Evolutionary conservation across 2,329 filamentous ascomycete genomes (phyloP), one percentile per base, ranked within the genome.

Genomic region (Chaetomiaceae sp.): DNA sequence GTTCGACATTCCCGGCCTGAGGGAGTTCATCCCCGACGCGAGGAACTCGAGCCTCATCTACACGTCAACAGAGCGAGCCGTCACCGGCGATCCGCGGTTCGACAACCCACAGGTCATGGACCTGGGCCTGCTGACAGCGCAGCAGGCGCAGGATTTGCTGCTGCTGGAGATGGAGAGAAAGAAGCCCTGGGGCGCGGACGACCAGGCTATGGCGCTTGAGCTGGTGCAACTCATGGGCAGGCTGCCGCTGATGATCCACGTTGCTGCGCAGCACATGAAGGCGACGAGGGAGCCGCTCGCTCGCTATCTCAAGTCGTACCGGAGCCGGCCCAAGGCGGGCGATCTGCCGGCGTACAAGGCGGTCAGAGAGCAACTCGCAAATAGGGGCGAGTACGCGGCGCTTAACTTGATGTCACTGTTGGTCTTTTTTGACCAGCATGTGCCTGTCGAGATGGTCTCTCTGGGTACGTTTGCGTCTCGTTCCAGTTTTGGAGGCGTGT

Each of bases 181-280:
- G 49, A 65, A 71, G 46, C 76, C 81, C 0, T 72, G 65, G 58
- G 75, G 68, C 0, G 63, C 68, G 10, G 73, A 78, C 26, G 80
- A 86, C 52, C 60, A 70, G 8, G 67, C 65, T 29, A 75, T 78
- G 46, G 80, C 81, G 0, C 71, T 69, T n/a, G 75, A 84, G 48
- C 59, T 86, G 14, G 81, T 85, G 1, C 71, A 75, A 35, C 63
- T 81, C 37, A 80, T 85, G 65, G 79, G 79, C 18, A 74, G 78
- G 45, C 66, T 86, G 12, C 83, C 83, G 1, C 66, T 86, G 6
- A 83, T 83, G 52, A 82, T 87, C 17, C 81, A 85, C 55, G 77
- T 81, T 0, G 77, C 82, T 2, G 79, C 79, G 1, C 74, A 79
- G 51, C 73, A 81, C 27, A 65, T 86, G 12, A 80, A 76, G 45